A percentile compares a stretch with the other conserved stretches of the same genome.
Conservation (phyloP, 2,329 filamentous ascomycete genomes). For the Dichotomopilus funicola region DNA sequence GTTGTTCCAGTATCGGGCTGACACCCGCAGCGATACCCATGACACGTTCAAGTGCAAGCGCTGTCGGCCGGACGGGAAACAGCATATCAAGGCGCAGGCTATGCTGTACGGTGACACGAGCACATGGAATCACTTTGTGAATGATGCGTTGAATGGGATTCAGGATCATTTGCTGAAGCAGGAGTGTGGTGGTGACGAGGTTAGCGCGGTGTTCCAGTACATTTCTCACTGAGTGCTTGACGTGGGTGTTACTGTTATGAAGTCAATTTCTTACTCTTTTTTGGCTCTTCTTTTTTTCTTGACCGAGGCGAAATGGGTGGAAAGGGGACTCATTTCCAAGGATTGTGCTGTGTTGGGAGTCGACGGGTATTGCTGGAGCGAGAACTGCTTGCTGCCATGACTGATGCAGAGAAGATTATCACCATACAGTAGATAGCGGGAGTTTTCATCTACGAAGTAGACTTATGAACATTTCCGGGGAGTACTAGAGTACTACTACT, state of each 20-base stretch:
- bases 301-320: too few species aligned
- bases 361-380: too few species aligned
- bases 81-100: conserved; percentile 83
- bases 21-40: conserved; percentile 87
- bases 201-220: conserved; percentile 97
- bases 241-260: not conserved
- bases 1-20: conserved; percentile 83
- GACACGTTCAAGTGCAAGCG: conserved; percentile 98
- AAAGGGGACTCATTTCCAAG: too few species aligned
- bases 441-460: too few species aligned
- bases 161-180: conserved; percentile 88
- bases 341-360: too few species aligned
- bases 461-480: too few species aligned
- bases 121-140: conserved; percentile 98
- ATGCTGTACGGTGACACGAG: conserved; percentile 98
- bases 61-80: conserved; percentile 79
- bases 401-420: too few species aligned
- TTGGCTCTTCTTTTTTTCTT: not conserved
- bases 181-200: conserved; percentile 69
- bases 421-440: too few species aligned
- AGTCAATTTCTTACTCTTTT: not conserved
- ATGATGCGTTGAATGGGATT: conserved; percentile 70
- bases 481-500: not conserved
- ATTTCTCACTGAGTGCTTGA: conserved; percentile 65
- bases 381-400: too few species aligned